Base-by-base conservation (phyloP, 192 early-diverging fungal genomes). In the Thamnidium elegans region DNA sequence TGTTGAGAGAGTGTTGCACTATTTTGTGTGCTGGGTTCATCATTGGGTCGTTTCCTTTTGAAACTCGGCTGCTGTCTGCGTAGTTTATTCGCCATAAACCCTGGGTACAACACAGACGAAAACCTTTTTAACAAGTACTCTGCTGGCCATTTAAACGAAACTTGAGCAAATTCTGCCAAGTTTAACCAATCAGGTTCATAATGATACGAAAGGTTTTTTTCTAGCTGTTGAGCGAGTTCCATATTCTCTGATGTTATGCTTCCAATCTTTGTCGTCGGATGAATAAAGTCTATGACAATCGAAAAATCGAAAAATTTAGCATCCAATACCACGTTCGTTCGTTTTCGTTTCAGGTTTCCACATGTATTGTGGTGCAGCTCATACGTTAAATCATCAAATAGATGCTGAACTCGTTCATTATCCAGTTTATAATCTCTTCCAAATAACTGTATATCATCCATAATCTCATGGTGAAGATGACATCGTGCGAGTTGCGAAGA, bases 401-500 rank as follows among this genome's bases (percentile, higher is more conserved):
- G 19, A 14, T 31, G 6, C 13, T 53, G 36, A 2, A 61, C 59
- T 17, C 43, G 43, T 9, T 20, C 20, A 50, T 66, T 53, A 20
- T 51, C 43, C 19, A 46, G 48, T 31, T 36, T 23, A 14, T 20
- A 5, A 11, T 43, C 53, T 13, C 9, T 1, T 45, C 52, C 26
- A 0, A 42, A 15, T 20, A 48, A 34, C 31, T 34, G 39, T n/a
- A 69, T 65, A 7, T 39, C 62, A n/a, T 68, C 20, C 54, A 74
- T 31, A 8, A 74, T 42, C 15, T 15, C 42, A 5, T 30, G 32
- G n/a, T 62, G 66, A 14, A 50, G 21, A 11, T 66, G 56, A 7
- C 32, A 13, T 61, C 47, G 47, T 26, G 72, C 62, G 2, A 74
- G 20, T 0, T 50, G 67, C 6, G 62, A 48, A 0, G 66, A 66